A percentile compares a stretch with the other conserved stretches of the same genome.
These are phyloP conservation scores for Microascus cirrosus DNA, from an alignment of 2,329 filamentous ascomycete species.

Conservation along the genomic window DNA sequence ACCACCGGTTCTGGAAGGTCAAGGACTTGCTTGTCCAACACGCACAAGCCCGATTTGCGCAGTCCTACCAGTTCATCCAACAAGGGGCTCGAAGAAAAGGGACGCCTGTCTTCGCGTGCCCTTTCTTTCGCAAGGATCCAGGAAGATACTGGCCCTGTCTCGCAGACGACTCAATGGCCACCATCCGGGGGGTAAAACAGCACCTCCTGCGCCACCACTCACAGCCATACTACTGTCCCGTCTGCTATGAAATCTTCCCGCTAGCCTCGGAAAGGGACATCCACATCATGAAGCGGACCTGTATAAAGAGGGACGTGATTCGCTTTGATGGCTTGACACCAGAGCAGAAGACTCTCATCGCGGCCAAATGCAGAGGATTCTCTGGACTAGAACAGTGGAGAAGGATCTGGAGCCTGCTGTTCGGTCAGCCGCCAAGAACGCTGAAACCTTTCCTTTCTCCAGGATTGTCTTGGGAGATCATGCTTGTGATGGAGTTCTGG, in stretches of 20 bases:
- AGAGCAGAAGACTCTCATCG: not conserved
- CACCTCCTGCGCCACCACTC: not conserved
- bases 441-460: not conserved
- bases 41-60: not conserved
- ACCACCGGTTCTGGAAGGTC: not conserved
- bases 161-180: not conserved
- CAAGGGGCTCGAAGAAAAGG: not conserved
- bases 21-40: not conserved
- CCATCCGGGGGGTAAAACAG: not conserved
- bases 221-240: conserved; percentile 3
- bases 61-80: not conserved
- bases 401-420: not conserved
- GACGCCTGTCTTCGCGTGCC: not conserved
- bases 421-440: not conserved
- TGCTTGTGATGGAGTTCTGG: not conserved
- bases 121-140: not conserved
- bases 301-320: not conserved
- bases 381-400: not conserved
- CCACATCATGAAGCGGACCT: conserved; percentile 3
- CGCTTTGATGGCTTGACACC: not conserved
- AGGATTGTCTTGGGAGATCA: not conserved
- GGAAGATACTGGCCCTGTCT: not conserved
- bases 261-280: not conserved
- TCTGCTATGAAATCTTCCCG: not conserved
- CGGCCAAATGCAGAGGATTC: not conserved